phyloP scores from a whole-genome alignment of 257 asterid species.

The Scutellaria baicalensis region DNA sequence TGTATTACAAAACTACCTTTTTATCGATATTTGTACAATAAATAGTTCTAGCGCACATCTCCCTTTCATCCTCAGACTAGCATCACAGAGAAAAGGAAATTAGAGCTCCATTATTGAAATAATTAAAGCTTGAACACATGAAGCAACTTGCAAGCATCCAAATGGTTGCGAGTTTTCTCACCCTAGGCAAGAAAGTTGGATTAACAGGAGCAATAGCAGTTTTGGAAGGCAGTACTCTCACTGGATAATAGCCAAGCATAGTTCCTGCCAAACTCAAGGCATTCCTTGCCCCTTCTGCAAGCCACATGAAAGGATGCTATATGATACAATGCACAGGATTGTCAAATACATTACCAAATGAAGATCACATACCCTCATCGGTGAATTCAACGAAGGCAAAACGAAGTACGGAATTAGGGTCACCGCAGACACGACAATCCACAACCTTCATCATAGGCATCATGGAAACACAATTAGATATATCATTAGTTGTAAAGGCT shows the following conservation, averaged over 20 bases:
- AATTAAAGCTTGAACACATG: background rate
- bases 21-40: constrained; percentile 72
- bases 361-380: constrained; percentile 44
- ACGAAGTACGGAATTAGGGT: constrained; percentile 67
- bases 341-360: background rate
- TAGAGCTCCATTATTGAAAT: constrained; percentile 10
- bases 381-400: constrained; percentile 63
- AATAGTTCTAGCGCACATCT: constrained; percentile 81
- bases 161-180: constrained; percentile 18
- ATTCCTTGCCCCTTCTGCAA: constrained; percentile 65
- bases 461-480: background rate
- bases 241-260: constrained; percentile 75
- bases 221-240: constrained; percentile 69
- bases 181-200: constrained; percentile 69
- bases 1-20: constrained; percentile 37
- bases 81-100: constrained; percentile 6
- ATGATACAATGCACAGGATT: background rate
- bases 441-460: constrained; percentile 39
- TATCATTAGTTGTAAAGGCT: background rate
- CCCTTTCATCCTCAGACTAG: constrained; percentile 82
- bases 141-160: background rate
- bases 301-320: constrained; percentile 3
- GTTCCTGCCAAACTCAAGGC: constrained; percentile 69
- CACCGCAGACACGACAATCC: constrained; percentile 71
- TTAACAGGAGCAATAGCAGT: constrained; percentile 78